A percentile compares a stretch with the other conserved stretches of the same genome.
Conservation (phyloP, 2,329 filamentous ascomycete species). For the Chaetomium sp. region DNA sequence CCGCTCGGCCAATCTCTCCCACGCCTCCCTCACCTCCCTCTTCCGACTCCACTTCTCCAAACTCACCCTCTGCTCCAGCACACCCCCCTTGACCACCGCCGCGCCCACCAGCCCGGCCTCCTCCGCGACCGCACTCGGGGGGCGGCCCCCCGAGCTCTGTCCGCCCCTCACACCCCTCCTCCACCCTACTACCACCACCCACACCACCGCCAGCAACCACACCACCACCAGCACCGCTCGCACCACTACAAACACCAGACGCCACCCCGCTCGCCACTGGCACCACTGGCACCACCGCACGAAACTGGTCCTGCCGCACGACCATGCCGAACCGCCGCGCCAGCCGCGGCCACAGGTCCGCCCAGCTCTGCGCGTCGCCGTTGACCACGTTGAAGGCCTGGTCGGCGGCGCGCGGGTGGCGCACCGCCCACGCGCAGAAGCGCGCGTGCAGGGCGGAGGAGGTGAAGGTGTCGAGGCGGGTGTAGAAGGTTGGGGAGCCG, state of each 20-base stretch:
- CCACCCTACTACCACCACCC: background rate
- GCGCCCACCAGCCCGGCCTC: conserved; percentile 36
- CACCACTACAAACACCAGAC: too few species aligned
- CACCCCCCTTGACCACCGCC: conserved; percentile 34
- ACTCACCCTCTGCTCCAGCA: conserved; percentile 45
- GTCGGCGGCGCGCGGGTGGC: conserved; percentile 39
- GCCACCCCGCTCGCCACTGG: too few species aligned
- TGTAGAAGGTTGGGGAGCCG: conserved; percentile 42
- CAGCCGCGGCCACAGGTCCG: conserved; percentile 47
- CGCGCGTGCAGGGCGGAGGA: conserved; percentile 41
- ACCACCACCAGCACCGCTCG: background rate
- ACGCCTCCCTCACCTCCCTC: conserved; percentile 44
- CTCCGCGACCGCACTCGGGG: conserved; percentile 39
- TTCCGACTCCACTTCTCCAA: conserved; percentile 46
- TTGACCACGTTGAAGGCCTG: conserved; percentile 49
- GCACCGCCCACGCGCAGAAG: conserved; percentile 43
- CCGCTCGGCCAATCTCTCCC: conserved; percentile 44
- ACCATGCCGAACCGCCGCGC: conserved; percentile 42
- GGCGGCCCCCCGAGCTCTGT: conserved; percentile 34
- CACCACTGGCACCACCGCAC: too few species aligned
- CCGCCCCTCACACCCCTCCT: conserved; percentile 5
- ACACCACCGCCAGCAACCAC: too few species aligned
- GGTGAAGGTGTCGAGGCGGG: conserved; percentile 41
- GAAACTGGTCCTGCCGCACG: conserved; percentile 41
- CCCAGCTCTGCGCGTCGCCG: conserved; percentile 46